Conservation (phyloP, 495 filamentous ascomycete species). For the Daldinia bambusicola region DNA sequence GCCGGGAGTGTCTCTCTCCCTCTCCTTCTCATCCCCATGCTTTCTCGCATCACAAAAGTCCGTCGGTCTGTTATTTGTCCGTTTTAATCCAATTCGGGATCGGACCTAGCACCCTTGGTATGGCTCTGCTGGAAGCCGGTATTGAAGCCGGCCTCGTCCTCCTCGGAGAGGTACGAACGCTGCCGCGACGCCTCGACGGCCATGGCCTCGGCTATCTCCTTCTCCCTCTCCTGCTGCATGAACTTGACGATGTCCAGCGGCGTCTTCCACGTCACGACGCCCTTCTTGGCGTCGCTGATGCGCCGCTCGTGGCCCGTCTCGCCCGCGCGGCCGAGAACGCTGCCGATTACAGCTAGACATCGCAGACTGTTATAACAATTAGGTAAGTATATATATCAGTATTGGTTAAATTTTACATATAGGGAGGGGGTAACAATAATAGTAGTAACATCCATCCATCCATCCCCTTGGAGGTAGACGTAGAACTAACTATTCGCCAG, state of each 20-base stretch:
- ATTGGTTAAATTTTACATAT: too few relatives aligned
- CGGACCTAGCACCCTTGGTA: not conserved
- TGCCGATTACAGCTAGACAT: constrained; percentile 81
- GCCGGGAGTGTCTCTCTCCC: too few relatives aligned
- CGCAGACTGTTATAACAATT: constrained; percentile 72
- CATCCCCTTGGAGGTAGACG: not conserved
- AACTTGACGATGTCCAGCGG: constrained; percentile 52
- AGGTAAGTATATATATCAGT: too few relatives aligned
- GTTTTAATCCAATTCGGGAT: constrained; percentile 7
- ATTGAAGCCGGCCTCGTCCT: not conserved
- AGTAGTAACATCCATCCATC: not conserved
- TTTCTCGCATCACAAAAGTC: too few relatives aligned
- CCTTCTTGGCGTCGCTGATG: constrained; percentile 66
- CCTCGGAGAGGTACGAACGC: not conserved
- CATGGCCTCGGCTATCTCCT: not conserved
- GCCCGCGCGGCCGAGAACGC: constrained; percentile 85
- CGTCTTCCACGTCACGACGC: constrained; percentile 67
- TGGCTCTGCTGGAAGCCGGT: constrained; percentile 13
- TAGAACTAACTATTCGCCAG: too few relatives aligned
- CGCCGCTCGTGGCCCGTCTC: constrained; percentile 77
- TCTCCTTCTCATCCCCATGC: too few relatives aligned
- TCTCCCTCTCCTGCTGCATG: constrained; percentile 10
- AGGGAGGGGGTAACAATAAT: too few relatives aligned
- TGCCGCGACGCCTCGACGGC: not conserved
- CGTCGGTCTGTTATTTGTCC: too few relatives aligned